Evolutionary conservation across 805 yeast genomes (phyloP).

Genomic region (Nakazawaea ambrosiae): DNA sequence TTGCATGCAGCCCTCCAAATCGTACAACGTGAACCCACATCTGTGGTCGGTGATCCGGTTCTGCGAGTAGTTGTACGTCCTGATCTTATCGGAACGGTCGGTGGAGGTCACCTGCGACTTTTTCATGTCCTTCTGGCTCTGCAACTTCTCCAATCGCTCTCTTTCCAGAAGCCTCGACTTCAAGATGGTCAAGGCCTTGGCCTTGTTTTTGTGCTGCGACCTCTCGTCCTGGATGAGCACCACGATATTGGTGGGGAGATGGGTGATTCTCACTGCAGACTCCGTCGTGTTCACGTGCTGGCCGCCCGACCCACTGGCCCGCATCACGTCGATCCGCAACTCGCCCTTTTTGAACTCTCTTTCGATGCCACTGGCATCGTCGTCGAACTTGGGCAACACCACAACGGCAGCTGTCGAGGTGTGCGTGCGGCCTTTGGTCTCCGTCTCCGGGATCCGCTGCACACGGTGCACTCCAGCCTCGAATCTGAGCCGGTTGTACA

Average conservation of each 20-base stretch:
- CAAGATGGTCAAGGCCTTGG: slow-evolving; percentile 79
- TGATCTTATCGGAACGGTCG: slow-evolving; percentile 85
- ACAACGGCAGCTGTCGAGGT: slow-evolving; percentile 96
- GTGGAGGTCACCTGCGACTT: slow-evolving; percentile 83
- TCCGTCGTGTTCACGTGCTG: slow-evolving; percentile 98
- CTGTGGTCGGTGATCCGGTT: slow-evolving; percentile 93
- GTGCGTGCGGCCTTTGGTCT: slow-evolving; percentile 88
- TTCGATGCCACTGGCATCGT: slow-evolving; percentile 46
- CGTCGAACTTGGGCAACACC: slow-evolving; percentile 76
- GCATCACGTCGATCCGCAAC: slow-evolving; percentile 90
- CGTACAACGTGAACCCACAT: slow-evolving; percentile 74
- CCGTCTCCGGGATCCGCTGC: slow-evolving; percentile 90
- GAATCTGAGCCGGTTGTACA: slow-evolving; percentile 64
- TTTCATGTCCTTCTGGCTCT: slow-evolving; percentile 58
- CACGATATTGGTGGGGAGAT: slow-evolving; percentile 82
- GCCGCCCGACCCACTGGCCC: slow-evolving; percentile 96
- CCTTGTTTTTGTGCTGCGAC: slow-evolving; percentile 91
- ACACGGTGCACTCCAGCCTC: slow-evolving; percentile 97
- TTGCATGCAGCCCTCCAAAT: slow-evolving; percentile 56
- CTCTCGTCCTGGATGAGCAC: slow-evolving; percentile 93
- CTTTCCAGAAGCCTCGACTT: slow-evolving; percentile 79
- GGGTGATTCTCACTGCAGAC: slow-evolving; percentile 91
- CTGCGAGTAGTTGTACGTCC: slow-evolving; percentile 92
- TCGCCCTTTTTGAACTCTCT: slow-evolving; percentile 80
- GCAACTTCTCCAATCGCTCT: slow-evolving; percentile 59